Evolutionary conservation across 257 asterid genomes (phyloP), one percentile per base, ranked within the genome.

Genomic region (Marsdenia floribunda): DNA sequence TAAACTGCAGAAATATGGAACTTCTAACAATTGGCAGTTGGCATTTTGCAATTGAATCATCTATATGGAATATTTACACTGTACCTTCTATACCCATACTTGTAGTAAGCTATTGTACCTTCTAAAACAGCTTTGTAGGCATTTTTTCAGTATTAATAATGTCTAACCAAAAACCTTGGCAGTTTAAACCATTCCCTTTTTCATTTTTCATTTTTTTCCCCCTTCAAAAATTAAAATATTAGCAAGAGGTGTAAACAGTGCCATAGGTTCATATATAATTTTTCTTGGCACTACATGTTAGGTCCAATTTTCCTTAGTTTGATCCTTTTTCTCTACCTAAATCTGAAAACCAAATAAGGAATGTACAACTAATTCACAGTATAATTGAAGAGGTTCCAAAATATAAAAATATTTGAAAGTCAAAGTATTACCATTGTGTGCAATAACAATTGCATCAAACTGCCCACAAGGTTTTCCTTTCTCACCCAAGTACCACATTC

Each of bases 401-500:
- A 59, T n/a, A 38, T 16, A 47, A 50, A 68, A n/a, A n/a, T n/a
- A 53, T 3, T 18, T 33, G 18, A 33, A 35, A 21, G 44, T 29
- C 38, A 73, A 70, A 68, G 6, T 68, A 75, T 86, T 74, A 91
- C 98, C 98, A 76, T 93, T 93, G 82, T 93, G 98, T 78, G 98
- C 97, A 83, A 93, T 88, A 74, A 91, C 93, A 83, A 93, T 83
- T 70, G 90, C 96, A 80, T 91, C 98, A 76, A 93, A 93, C 75
- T 87, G 84, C 57, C 98, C 98, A 71, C 96, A 83, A 71, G 88
- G 85, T 83, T 88, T 90, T 57, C 93, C 95, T 5, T 93, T 91
- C 90, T 91, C 96, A 58, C 96, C 87, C 85, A 93, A 77, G 88
- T 90, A 85, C 98, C 98, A 93, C 79, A 81, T 86, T 76, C 96